A percentile compares a stretch with the other conserved stretches of the same genome.
phyloP scores from a whole-genome alignment of 228 moss, liverwort and hornwort species.

The Sphagnum magellanicum region DNA sequence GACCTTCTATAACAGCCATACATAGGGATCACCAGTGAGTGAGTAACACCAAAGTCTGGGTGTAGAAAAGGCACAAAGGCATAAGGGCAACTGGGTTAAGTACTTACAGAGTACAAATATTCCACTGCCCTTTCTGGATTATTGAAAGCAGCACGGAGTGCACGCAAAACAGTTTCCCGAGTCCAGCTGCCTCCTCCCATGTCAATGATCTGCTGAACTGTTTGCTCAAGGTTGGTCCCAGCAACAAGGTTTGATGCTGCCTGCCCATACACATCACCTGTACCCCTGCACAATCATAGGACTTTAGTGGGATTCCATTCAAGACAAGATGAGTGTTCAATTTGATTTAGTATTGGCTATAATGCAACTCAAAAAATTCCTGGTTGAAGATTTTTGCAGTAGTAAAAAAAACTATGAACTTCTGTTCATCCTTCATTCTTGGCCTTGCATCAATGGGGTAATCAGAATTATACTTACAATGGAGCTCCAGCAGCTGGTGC shows the following conservation, averaged over 20 bases:
- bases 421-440: no score
- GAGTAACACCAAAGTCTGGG: no score
- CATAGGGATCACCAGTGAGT: no score
- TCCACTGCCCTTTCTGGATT: slow-evolving; percentile 96
- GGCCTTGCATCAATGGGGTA: no score
- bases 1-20: no score
- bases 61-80: no score
- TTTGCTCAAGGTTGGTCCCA: slow-evolving; percentile 72
- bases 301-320: no score
- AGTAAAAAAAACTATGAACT: no score
- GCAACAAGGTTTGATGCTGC: slow-evolving; percentile 94
- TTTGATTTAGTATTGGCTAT: no score
- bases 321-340: no score
- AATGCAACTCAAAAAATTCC: no score
- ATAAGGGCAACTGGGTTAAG: not conserved
- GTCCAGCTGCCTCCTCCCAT: slow-evolving; percentile 98
- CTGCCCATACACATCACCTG: slow-evolving; percentile 70
- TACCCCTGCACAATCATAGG: slow-evolving; percentile 24
- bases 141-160: slow-evolving; percentile 90
- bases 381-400: no score
- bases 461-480: slow-evolving; percentile 9
- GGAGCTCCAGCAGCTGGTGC: slow-evolving; percentile 6
- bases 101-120: slow-evolving; percentile 87
- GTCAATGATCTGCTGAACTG: slow-evolving; percentile 81
- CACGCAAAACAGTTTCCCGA: slow-evolving; percentile 84